Conservation (phyloP, 129 eudicot genomes). For the Lonicera japonica region DNA sequence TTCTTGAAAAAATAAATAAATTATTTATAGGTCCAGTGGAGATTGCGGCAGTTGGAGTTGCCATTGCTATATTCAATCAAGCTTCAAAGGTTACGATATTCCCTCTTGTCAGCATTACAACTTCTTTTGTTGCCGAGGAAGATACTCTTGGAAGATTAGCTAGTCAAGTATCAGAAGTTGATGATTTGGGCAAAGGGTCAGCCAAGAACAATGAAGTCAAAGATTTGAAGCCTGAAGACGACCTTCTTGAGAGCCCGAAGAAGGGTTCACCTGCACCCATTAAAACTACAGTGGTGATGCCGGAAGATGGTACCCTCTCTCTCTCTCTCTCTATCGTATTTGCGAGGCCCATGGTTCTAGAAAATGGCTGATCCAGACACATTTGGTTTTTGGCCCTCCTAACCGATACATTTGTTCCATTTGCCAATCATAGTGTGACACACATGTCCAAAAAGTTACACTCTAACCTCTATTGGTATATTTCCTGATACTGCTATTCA, state of each 20-base stretch:
- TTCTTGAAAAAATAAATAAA: too few relatives aligned
- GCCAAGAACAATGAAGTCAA: constrained; percentile 13
- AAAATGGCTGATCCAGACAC: too few relatives aligned
- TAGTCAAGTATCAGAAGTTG: constrained; percentile 16
- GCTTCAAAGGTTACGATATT: constrained; percentile 83
- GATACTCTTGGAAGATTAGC: constrained; percentile 45
- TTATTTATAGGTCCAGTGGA: constrained; percentile 55
- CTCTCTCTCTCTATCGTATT: not conserved
- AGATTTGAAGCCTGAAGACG: constrained; percentile 22
- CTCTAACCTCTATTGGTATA: too few relatives aligned
- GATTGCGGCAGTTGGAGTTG: constrained; percentile 88
- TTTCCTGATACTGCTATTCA: too few relatives aligned
- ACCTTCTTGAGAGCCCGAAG: constrained; percentile 29
- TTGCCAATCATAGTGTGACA: too few relatives aligned
- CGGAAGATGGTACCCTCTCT: constrained; percentile 20
- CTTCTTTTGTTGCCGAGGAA: constrained; percentile 97
- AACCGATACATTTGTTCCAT: too few relatives aligned
- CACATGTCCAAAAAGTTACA: too few relatives aligned
- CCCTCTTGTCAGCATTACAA: constrained; percentile 89
- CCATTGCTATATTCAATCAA: constrained; percentile 88
- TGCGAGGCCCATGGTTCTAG: too few relatives aligned
- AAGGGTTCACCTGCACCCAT: constrained; percentile 10
- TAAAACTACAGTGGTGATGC: constrained; percentile 11
- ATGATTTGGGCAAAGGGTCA: constrained; percentile 23
- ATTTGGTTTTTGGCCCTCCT: too few relatives aligned